Evolutionary conservation across 2,329 filamentous ascomycete genomes (phyloP), one percentile per base, ranked within the genome.

Genomic region (Sporothrix globosa): DNA sequence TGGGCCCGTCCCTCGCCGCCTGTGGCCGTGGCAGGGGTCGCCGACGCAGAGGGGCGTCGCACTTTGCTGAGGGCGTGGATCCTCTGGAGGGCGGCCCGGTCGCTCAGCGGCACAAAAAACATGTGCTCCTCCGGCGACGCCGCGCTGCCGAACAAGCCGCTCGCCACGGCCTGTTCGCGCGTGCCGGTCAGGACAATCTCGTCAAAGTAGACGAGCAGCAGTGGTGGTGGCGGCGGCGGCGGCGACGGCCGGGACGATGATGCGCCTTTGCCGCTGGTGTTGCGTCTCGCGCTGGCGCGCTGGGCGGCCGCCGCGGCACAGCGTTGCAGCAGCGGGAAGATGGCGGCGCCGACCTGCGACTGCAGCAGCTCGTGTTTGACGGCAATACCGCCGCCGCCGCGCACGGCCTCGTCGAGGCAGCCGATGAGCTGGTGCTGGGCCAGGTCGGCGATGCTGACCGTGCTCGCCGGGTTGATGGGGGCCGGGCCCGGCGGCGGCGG

Each of bases 121-220:
- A 65, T 41, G 19, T 41, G 66, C 67, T 69, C 53, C 19, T 72
- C 69, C 19, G 65, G 68, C 1, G 46, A 53, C 13, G 39, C 13
- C 2, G 65, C 65, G 13, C 11, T 19, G 46, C 70, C 72, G 34
- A 73, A 73, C 11, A 73, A 69, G 4, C 72, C 72, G 69, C 70
- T 72, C 10, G 58, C 66, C 7, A 69, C 27, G 1, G 72, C 70
- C 54, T 68, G 50, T 1, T 11, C 50, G 54, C 61, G 69, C 30
- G 72, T 71, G 5, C 70, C 70, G 1, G n/a, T 6, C 19, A 73
- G 11, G 27, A 17, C 10, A 21, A 72, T 53, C 19, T 69, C 60
- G 61, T 72, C 70, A 48, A 69, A 72, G 50, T 70, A 69, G 41
- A 73, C 72, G 46, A 68, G 48, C 10, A 63, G 69, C 53, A n/a